phyloP scores from a whole-genome alignment of 768 basidiomycete genomes.

The Leucosporidium scottii region DNA sequence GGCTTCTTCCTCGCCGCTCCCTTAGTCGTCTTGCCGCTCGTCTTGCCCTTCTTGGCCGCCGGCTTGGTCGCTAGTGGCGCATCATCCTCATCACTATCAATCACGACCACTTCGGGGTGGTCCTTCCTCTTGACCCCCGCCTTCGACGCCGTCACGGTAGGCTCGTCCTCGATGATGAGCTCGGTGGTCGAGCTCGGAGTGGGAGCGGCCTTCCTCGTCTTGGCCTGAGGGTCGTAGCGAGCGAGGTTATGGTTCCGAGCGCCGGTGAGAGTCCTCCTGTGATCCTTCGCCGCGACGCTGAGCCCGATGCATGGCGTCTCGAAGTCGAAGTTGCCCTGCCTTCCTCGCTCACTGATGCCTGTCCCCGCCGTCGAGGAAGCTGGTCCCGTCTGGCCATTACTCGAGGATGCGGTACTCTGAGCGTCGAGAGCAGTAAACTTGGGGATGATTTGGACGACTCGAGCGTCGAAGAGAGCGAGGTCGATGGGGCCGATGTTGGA shows the following conservation, averaged over 20 bases:
- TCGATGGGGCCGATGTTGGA: constrained; percentile 30
- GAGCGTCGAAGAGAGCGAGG: constrained; percentile 26
- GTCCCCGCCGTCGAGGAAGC: constrained; percentile 5
- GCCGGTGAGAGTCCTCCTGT: constrained; percentile 11
- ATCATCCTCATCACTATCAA: constrained; percentile 20
- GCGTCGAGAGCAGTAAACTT: constrained; percentile 24
- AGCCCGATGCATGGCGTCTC: constrained; percentile 28
- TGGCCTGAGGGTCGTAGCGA: constrained; percentile 10
- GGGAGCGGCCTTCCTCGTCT: neutral
- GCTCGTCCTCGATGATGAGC: neutral
- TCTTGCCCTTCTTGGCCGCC: constrained; percentile 14
- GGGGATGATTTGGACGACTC: constrained; percentile 17
- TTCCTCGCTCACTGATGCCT: constrained; percentile 8
- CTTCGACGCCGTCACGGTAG: neutral
- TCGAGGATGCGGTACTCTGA: constrained; percentile 3
- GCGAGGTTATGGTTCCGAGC: neutral
- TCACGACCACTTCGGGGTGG: constrained; percentile 17
- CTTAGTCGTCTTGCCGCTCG: neutral
- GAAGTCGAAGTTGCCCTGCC: constrained; percentile 33
- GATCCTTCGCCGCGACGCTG: constrained; percentile 19
- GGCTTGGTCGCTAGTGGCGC: neutral
- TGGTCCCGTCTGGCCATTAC: neutral
- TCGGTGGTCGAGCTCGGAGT: neutral
- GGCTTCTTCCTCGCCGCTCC: constrained; percentile 6
- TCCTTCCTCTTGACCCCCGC: constrained; percentile 9